Percentiles rank a stretch among this genome's conserved stretches.
phyloP scores from a whole-genome alignment of 805 yeast species.

The Blastobotrys terrestris region DNA sequence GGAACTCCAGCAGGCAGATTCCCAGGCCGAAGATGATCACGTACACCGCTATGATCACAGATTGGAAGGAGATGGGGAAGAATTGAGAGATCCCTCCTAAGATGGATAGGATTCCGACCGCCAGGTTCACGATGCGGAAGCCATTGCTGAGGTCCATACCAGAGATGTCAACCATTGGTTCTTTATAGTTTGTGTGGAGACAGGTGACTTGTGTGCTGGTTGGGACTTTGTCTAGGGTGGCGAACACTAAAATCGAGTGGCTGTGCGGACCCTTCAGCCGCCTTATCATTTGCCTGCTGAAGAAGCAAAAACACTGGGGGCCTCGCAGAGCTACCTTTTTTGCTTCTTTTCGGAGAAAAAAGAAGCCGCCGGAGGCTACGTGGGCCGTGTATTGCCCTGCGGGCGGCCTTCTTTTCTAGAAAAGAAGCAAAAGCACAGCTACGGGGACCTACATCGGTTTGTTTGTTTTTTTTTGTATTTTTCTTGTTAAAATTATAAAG shows the following conservation, averaged over 20 bases:
- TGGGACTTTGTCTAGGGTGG: slow-evolving; percentile 3
- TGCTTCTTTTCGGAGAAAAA: too few relatives aligned
- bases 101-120: slow-evolving; percentile 24
- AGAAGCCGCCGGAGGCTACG: too few relatives aligned
- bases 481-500: neutral
- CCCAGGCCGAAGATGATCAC: slow-evolving; percentile 29
- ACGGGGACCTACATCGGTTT: neutral
- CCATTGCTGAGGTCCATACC: slow-evolving; percentile 23
- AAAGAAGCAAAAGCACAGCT: neutral
- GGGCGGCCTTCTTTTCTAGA: neutral
- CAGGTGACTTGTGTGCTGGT: neutral
- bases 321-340: too few relatives aligned
- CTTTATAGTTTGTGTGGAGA: neutral
- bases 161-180: neutral
- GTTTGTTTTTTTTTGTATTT: too few relatives aligned
- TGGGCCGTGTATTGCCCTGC: too few relatives aligned
- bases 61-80: slow-evolving; percentile 24
- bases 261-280: neutral
- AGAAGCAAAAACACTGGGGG: too few relatives aligned
- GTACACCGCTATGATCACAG: slow-evolving; percentile 28
- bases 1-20: slow-evolving; percentile 36
- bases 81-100: slow-evolving; percentile 29
- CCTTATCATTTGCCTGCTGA: too few relatives aligned
- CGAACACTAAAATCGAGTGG: too few relatives aligned
- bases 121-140: slow-evolving; percentile 30